A percentile compares a stretch with the other conserved stretches of the same genome.
Evolutionary conservation across 805 yeast genomes (phyloP).

Genomic region (Hyphopichia homilentoma): DNA sequence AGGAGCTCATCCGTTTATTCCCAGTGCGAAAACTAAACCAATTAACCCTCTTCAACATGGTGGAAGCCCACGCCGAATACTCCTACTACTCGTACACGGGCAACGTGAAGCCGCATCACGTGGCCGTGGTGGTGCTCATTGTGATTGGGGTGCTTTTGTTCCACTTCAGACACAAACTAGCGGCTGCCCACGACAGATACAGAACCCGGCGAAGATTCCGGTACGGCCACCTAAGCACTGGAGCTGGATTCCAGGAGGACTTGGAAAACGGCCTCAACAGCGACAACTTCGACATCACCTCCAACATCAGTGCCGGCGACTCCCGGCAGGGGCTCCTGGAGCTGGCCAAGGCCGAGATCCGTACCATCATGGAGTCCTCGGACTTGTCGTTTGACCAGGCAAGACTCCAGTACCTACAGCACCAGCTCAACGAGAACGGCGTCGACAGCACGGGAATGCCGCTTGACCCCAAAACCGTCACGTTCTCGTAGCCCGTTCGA

Average conservation of each 20-base stretch:
- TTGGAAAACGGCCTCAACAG: slow-evolving; percentile 56
- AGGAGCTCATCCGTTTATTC: too few relatives aligned
- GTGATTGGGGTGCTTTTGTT: slow-evolving; percentile 18
- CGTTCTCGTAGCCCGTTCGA: slow-evolving; percentile 35
- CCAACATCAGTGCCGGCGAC: slow-evolving; percentile 45
- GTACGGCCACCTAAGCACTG: slow-evolving; percentile 17
- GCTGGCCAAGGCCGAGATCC: slow-evolving; percentile 47
- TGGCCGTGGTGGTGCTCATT: slow-evolving; percentile 13
- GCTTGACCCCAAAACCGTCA: slow-evolving; percentile 59
- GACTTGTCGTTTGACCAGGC: slow-evolving; percentile 66
- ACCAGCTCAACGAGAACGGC: slow-evolving; percentile 48
- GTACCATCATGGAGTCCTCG: slow-evolving; percentile 49
- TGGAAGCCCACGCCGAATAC: too few relatives aligned
- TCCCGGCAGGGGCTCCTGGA: slow-evolving; percentile 60
- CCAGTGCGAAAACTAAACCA: too few relatives aligned
- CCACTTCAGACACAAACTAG: slow-evolving; percentile 30
- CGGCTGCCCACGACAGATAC: slow-evolving; percentile 23
- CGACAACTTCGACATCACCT: slow-evolving; percentile 48
- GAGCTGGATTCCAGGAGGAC: slow-evolving; percentile 20
- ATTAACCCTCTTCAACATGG: too few relatives aligned
- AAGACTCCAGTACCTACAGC: slow-evolving; percentile 47
- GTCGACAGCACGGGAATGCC: slow-evolving; percentile 71
- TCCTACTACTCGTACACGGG: too few relatives aligned
- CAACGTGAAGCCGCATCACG: slow-evolving; percentile 14
- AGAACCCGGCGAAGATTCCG: slow-evolving; percentile 21